A percentile compares a stretch with the other conserved stretches of the same genome.
phyloP scores from a whole-genome alignment of 1,284 basidiomycete species.

The Xerocomus nothofagi region DNA sequence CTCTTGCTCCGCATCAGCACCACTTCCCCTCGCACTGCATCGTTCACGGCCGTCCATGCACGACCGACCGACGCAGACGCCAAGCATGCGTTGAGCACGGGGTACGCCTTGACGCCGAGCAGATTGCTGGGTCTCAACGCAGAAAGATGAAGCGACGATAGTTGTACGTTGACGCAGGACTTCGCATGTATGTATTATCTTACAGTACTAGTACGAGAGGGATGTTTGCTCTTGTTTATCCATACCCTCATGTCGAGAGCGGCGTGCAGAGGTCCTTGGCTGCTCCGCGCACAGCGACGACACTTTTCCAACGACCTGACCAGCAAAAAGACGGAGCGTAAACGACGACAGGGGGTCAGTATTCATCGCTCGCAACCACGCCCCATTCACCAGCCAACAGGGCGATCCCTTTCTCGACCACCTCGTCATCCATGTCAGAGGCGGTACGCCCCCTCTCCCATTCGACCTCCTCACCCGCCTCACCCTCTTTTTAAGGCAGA shows the following conservation, averaged over 20 bases:
- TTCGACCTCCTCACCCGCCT: conserved; percentile 5
- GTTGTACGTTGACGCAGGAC: conserved; percentile 11
- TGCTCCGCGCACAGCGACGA: background rate
- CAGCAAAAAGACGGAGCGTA: conserved; percentile 67
- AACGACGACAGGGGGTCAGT: conserved; percentile 67
- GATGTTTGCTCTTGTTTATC: conserved; percentile 24
- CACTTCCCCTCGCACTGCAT: conserved; percentile 13
- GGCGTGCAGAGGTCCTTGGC: background rate
- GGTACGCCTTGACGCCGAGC: conserved; percentile 35
- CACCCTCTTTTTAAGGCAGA: conserved; percentile 50
- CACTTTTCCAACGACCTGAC: background rate
- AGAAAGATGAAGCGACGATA: conserved; percentile 16
- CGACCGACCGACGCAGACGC: background rate
- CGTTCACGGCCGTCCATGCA: background rate
- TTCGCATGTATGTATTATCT: background rate
- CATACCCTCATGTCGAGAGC: conserved; percentile 14
- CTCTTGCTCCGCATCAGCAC: conserved; percentile 62
- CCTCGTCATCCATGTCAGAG: conserved; percentile 72
- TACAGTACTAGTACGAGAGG: background rate
- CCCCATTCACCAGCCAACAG: conserved; percentile 38
- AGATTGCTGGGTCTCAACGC: conserved; percentile 31
- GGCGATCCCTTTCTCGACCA: conserved; percentile 82
- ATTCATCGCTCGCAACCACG: background rate
- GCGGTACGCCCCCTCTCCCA: conserved; percentile 48
- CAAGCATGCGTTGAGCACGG: background rate